These are phyloP conservation scores for Colletotrichum echinochloae DNA, from an alignment of 2,329 filamentous ascomycete species.

Conservation along the genomic window DNA sequence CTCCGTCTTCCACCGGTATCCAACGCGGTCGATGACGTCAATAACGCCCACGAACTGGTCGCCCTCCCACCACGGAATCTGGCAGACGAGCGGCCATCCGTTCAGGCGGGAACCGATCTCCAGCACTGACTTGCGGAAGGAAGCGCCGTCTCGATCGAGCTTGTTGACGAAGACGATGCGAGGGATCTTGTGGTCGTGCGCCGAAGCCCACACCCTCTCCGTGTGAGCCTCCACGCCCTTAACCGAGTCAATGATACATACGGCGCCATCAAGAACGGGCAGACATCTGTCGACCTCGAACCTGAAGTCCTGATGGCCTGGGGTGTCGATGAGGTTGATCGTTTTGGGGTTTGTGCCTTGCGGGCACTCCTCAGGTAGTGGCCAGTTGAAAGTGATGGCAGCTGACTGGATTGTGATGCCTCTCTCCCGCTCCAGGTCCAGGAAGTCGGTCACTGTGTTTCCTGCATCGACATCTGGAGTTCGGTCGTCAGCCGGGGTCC, in stretches of 20 bases:
- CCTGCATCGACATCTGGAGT: slow-evolving; percentile 88
- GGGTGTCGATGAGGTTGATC: slow-evolving; percentile 94
- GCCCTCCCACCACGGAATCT: slow-evolving; percentile 94
- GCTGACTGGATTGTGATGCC: slow-evolving; percentile 99
- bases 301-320: slow-evolving; percentile 96
- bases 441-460: slow-evolving; percentile 96
- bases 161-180: slow-evolving; percentile 84
- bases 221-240: slow-evolving; percentile 97
- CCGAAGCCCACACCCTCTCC: slow-evolving; percentile 94
- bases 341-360: slow-evolving; percentile 66
- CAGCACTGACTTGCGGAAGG: slow-evolving; percentile 85
- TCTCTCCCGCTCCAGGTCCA: slow-evolving; percentile 89
- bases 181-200: slow-evolving; percentile 86
- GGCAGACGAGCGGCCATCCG: slow-evolving; percentile 90
- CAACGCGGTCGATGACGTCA: slow-evolving; percentile 82
- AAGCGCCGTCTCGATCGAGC: slow-evolving; percentile 80
- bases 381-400: slow-evolving; percentile 96
- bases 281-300: slow-evolving; percentile 95
- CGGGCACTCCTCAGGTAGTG: slow-evolving; percentile 64
- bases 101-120: slow-evolving; percentile 85
- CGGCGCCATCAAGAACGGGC: slow-evolving; percentile 86
- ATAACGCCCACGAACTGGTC: slow-evolving; percentile 85
- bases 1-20: slow-evolving; percentile 75
- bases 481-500: background rate
- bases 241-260: slow-evolving; percentile 93